Base-by-base conservation (phyloP, 2,329 filamentous ascomycete species). In the Pyrenochaeta sp. region DNA sequence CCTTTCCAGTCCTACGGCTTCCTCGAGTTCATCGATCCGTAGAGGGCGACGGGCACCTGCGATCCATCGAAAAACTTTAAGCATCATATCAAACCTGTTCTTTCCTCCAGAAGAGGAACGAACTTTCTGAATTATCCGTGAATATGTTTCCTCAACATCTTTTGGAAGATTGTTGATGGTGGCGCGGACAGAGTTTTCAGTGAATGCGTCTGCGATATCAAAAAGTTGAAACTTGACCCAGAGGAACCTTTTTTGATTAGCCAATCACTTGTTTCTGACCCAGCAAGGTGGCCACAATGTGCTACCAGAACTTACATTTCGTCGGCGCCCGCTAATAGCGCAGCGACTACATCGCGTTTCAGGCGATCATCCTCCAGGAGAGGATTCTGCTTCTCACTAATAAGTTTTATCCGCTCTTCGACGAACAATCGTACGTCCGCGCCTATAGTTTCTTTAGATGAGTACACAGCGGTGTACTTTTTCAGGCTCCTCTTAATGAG, bases 171-270 rank as follows among this genome's bases (percentile, higher is more conserved):
- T 53, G 10, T 51, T 11, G 9, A 75, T 51, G 4, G 61, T 60
- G 5, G 47, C 30, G 9, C 61, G 60, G 14, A 75, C 57, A 7
- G 49, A 56, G 3, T 54, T 39, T 23, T 72, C 65, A 1, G 64
- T 67, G 4, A 64, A 29, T 3, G 66, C 65, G 20, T 71, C 61
- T 23, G 60, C 63, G 12, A 74, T 58, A 7, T 72, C 69, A 11
- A 57, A 43, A 2, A 73, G 33, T 44, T 73, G 71, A 23, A 74
- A 71, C 18, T 56, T 66, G 7, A 67, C 65, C 71, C 68, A 75
- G 18, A 75, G 58, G 49, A 74, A 71, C 69, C 70, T 74, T 21
- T 4, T 27, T 27, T 27, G 23, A 27, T 27, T 27, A 27, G 23
- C 23, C 23, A 27, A 27, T 27, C 23, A 27, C 23, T 27, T 9